A percentile compares a stretch with the other conserved stretches of the same genome.
Conservation (phyloP, 345 rosid genomes). For the Trapa bicornis region DNA sequence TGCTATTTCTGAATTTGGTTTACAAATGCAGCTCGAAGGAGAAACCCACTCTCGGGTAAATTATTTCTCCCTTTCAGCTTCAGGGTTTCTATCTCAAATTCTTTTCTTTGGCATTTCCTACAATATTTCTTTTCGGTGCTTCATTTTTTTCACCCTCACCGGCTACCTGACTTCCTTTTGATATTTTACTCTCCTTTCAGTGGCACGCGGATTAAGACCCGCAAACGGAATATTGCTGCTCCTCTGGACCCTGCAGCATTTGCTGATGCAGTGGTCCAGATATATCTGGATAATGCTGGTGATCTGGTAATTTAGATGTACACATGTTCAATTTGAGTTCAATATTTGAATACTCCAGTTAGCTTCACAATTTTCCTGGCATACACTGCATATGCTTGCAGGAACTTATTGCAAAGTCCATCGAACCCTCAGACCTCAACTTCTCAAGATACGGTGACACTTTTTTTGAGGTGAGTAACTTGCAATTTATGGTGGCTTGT, state of each 20-base stretch:
- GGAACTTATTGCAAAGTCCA: slow-evolving; percentile 84
- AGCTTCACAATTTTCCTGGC: not conserved
- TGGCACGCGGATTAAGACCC: slow-evolving; percentile 99
- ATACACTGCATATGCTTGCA: slow-evolving; percentile 13
- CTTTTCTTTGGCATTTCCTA: not conserved
- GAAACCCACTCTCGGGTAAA: slow-evolving; percentile 85
- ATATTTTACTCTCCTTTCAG: slow-evolving; percentile 20
- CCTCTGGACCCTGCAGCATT: slow-evolving; percentile 98
- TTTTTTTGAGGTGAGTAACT: slow-evolving; percentile 53
- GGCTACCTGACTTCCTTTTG: not conserved
- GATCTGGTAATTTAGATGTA: slow-evolving; percentile 49
- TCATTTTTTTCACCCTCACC: not conserved
- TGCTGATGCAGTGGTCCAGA: slow-evolving; percentile 97
- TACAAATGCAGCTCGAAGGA: slow-evolving; percentile 68
- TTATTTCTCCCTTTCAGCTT: not conserved
- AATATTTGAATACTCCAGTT: not conserved
- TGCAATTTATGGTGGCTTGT: not conserved
- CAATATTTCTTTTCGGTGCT: no score
- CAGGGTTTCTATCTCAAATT: not conserved
- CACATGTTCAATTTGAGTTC: not conserved
- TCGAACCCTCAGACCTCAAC: slow-evolving; percentile 87
- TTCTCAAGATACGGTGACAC: slow-evolving; percentile 95
- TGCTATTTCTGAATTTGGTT: not conserved
- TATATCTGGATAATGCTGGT: slow-evolving; percentile 95
- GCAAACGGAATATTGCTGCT: slow-evolving; percentile 97